These are phyloP conservation scores for Euphorbia pulcherrima DNA, from an alignment of 345 rosid species.

Conservation along the genomic window DNA sequence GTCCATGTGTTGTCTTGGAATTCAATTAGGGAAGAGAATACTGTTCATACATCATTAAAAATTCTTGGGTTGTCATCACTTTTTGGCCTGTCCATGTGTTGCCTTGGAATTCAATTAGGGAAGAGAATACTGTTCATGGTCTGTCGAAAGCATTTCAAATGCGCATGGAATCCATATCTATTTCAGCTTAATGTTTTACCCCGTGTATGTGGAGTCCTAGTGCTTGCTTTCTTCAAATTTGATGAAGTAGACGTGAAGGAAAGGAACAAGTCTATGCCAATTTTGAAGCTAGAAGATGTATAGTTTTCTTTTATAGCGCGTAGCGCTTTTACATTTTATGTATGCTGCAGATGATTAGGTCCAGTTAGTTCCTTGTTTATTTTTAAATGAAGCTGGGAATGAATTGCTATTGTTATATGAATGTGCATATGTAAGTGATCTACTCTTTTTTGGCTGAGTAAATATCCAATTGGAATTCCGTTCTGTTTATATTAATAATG, in stretches of 20 bases:
- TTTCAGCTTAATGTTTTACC: neutral
- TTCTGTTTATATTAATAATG: neutral
- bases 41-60: neutral
- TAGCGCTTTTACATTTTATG: neutral
- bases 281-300: conserved; percentile 1
- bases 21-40: neutral
- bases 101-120: neutral
- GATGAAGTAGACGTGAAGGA: too few species aligned
- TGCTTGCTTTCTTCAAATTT: neutral
- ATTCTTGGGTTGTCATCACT: too few species aligned
- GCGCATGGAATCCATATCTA: neutral
- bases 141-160: neutral
- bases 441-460: neutral
- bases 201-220: too few species aligned
- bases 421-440: neutral
- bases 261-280: neutral
- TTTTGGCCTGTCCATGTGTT: neutral
- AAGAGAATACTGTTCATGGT: neutral
- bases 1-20: neutral
- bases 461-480: too few species aligned
- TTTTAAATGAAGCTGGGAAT: too few species aligned
- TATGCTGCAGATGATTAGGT: neutral
- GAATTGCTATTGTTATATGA: neutral
- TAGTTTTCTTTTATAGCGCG: neutral
- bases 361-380: neutral